A percentile compares a stretch with the other conserved stretches of the same genome.
phyloP scores from a whole-genome alignment of 1,139 yeast genomes.

The Wickerhamiella infanticola region DNA sequence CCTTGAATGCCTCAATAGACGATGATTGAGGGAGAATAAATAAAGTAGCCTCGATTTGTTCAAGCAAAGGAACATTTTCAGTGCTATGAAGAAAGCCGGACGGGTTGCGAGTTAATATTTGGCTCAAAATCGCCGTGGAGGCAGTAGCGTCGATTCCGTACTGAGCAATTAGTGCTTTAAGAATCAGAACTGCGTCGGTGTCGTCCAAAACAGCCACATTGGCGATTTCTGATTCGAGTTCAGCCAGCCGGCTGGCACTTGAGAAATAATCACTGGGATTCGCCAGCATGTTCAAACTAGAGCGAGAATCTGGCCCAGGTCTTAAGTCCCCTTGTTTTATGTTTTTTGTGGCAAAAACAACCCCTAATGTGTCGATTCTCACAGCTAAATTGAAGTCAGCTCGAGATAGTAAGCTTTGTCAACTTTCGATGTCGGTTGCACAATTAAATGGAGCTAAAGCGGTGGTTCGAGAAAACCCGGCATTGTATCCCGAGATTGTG shows the following conservation, averaged over 20 bases:
- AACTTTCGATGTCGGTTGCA: conserved; percentile 14
- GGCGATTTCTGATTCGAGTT: not conserved
- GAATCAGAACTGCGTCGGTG: conserved; percentile 1
- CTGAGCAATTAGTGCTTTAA: not conserved
- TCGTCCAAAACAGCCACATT: not conserved
- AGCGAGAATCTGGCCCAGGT: no score
- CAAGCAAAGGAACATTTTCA: not conserved
- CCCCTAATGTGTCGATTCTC: not conserved
- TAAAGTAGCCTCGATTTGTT: not conserved
- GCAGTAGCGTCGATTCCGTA: conserved; percentile 1
- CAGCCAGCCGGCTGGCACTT: not conserved
- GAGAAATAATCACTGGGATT: not conserved
- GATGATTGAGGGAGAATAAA: not conserved
- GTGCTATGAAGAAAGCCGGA: not conserved
- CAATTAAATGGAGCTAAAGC: conserved; percentile 26
- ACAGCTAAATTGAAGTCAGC: no score
- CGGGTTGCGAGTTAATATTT: conserved; percentile 1
- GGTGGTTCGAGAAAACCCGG: conserved; percentile 24
- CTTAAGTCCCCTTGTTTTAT: not conserved
- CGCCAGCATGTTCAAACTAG: not conserved
- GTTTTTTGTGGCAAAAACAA: not conserved
- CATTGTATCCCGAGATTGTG: conserved; percentile 24
- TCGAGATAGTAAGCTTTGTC: not conserved
- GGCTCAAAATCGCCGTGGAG: not conserved
- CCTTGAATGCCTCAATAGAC: not conserved